phyloP scores from a whole-genome alignment of 192 early-diverging fungal genomes.

The Mortierella claussenii region DNA sequence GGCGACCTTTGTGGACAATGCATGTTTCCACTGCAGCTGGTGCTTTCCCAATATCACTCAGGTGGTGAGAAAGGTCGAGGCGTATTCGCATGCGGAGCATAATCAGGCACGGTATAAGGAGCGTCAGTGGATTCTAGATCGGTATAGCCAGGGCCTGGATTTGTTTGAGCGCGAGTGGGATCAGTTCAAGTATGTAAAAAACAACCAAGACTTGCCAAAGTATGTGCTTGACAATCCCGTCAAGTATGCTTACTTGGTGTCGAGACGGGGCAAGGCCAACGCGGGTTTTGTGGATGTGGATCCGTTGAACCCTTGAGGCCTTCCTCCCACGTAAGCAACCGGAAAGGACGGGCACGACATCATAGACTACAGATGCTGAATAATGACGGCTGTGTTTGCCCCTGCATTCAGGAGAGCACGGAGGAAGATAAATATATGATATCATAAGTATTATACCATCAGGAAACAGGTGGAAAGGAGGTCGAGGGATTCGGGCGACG shows the following conservation, averaged over 20 bases:
- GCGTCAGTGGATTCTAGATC: conserved; percentile 4
- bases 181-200: background rate
- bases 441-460: no score
- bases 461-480: no score
- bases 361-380: no score
- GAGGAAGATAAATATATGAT: no score
- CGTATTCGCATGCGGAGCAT: conserved; percentile 18
- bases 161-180: conserved; percentile 11
- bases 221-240: background rate
- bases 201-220: background rate
- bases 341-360: no score
- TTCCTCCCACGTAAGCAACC: no score
- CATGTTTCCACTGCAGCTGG: conserved; percentile 17
- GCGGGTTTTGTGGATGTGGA: conserved; percentile 9
- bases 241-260: background rate
- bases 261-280: background rate
- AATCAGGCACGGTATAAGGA: conserved; percentile 8
- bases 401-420: no score
- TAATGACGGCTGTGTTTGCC: no score
- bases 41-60: conserved; percentile 8
- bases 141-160: conserved; percentile 1
- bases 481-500: no score
- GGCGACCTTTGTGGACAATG: conserved; percentile 2
- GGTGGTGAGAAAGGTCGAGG: background rate
- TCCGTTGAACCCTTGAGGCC: background rate